Evolutionary conservation across 2,329 filamentous ascomycete species (phyloP).

Genomic region (Neonectria sp.): DNA sequence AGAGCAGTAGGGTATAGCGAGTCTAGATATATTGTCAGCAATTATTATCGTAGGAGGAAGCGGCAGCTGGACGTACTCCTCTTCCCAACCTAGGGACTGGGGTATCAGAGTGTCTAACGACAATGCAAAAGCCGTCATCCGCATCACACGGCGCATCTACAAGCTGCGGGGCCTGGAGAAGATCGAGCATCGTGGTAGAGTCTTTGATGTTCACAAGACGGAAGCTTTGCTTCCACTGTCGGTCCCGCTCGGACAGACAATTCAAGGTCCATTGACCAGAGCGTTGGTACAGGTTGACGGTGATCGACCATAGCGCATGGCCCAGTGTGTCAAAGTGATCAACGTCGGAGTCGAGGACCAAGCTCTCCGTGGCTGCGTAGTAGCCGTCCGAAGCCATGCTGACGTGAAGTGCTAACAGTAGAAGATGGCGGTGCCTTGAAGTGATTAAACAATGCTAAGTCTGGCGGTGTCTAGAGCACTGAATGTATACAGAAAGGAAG

Average conservation of each 20-base stretch:
- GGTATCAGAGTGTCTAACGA: not conserved
- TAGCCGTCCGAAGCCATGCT: conserved; percentile 18
- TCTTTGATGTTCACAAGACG: conserved; percentile 17
- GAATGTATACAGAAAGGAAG: too few relatives aligned
- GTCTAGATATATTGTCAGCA: not conserved
- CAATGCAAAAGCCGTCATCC: not conserved
- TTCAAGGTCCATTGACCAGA: conserved; percentile 28
- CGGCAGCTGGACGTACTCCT: not conserved
- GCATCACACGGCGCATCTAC: not conserved
- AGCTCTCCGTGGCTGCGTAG: conserved; percentile 20
- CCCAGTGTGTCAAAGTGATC: conserved; percentile 23
- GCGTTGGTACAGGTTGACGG: conserved; percentile 23
- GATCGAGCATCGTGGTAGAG: conserved; percentile 13
- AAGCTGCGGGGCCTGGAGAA: conserved; percentile 5
- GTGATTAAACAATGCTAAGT: conserved; percentile 8
- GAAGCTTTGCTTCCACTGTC: conserved; percentile 21
- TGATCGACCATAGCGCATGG: conserved; percentile 27
- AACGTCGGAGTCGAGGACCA: conserved; percentile 20
- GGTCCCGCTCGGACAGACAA: conserved; percentile 18
- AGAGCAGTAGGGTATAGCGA: conserved; percentile 9
- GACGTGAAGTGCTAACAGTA: not conserved
- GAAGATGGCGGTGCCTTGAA: conserved; percentile 9
- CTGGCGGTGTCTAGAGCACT: not conserved
- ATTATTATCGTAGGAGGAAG: not conserved
- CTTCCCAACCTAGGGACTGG: not conserved